A percentile compares a stretch with the other conserved stretches of the same genome.
Evolutionary conservation across 75 land plant species (phyloP).

Genomic region (Pinus taeda): DNA sequence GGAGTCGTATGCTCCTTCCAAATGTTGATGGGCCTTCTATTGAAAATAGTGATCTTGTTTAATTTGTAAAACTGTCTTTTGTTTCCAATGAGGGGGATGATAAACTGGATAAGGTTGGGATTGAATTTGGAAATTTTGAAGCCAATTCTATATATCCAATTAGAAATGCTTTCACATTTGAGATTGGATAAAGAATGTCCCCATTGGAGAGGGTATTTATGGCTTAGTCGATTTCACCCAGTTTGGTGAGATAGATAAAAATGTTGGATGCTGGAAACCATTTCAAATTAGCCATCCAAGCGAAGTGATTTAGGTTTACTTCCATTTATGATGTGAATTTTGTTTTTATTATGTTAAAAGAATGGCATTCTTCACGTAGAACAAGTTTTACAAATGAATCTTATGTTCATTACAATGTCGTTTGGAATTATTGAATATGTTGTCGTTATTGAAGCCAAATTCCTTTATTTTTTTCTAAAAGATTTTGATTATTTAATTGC

Average conservation of each 20-base stretch:
- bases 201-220: constrained; percentile 9
- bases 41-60: too few relatives aligned
- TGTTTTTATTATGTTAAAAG: neutral
- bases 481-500: too few relatives aligned
- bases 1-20: too few relatives aligned
- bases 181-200: constrained; percentile 9
- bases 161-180: constrained; percentile 36
- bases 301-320: constrained; percentile 19
- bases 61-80: too few relatives aligned
- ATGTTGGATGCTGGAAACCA: constrained; percentile 20
- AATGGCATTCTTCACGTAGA: neutral
- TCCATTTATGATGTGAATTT: too few relatives aligned
- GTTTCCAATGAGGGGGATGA: too few relatives aligned
- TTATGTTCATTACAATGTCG: neutral
- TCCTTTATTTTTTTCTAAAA: too few relatives aligned
- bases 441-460: neutral
- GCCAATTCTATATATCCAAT: constrained; percentile 10
- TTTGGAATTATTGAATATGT: neutral
- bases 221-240: neutral
- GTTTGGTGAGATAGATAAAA: neutral
- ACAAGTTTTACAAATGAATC: neutral
- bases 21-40: too few relatives aligned
- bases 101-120: neutral
- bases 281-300: constrained; percentile 12
- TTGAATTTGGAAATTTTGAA: constrained; percentile 5